Evolutionary conservation across 164 flowering plant genomes (phyloP).

Genomic region (Magnolia changhungtana): DNA sequence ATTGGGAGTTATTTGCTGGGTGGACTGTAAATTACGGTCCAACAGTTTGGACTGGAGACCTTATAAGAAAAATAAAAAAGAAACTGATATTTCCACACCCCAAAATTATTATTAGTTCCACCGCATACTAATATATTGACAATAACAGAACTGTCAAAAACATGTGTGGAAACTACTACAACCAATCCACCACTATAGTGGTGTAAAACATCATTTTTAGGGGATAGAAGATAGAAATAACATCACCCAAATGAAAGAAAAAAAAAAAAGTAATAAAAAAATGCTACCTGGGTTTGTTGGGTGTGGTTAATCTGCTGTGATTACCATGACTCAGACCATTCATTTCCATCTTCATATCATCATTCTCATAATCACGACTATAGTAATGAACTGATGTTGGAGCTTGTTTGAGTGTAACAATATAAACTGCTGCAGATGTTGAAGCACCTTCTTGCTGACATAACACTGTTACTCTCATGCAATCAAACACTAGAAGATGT

Average conservation of each 20-base stretch:
- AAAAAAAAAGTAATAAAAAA: constrained; percentile 2
- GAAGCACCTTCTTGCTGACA: constrained; percentile 34
- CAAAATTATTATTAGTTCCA: no score
- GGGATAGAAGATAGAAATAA: neutral
- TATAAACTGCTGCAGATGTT: constrained; percentile 47
- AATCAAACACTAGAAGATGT: neutral
- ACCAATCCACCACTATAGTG: neutral
- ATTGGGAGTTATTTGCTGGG: no score
- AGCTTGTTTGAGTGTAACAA: constrained; percentile 69
- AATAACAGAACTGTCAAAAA: neutral
- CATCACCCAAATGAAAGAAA: neutral
- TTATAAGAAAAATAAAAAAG: no score
- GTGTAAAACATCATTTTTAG: neutral
- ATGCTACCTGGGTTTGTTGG: constrained; percentile 39
- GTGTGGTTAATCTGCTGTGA: constrained; percentile 24
- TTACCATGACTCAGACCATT: constrained; percentile 17
- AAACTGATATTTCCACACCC: no score
- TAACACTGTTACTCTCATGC: constrained; percentile 21
- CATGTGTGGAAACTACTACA: neutral
- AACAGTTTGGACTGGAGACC: no score
- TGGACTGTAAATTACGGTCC: no score
- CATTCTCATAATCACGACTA: constrained; percentile 1
- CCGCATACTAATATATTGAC: neutral
- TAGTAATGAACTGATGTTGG: constrained; percentile 36
- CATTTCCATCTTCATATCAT: constrained; percentile 23